Conservation (phyloP, 2,329 filamentous ascomycete genomes). For the Incumbomyces lentus region DNA sequence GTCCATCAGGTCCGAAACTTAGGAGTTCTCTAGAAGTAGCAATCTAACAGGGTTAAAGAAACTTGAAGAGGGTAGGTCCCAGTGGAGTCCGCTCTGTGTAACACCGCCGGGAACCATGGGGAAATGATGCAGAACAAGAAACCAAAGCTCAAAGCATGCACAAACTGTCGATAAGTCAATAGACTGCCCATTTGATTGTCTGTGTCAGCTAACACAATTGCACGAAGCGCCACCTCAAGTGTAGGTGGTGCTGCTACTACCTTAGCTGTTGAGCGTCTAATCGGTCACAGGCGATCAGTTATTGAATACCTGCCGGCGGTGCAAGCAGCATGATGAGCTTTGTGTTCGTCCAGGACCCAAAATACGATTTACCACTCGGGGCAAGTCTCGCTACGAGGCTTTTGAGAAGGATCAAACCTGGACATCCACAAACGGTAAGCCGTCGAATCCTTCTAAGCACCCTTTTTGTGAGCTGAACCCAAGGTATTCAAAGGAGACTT, state of each 20-base stretch:
- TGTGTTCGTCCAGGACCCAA: constrained; percentile 9
- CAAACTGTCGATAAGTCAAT: constrained; percentile 1
- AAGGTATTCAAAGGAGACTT: too few relatives aligned
- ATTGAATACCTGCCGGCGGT: constrained; percentile 7
- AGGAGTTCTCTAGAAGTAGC: too few relatives aligned
- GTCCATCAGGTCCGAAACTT: too few relatives aligned
- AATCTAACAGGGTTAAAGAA: too few relatives aligned
- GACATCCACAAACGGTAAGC: constrained; percentile 6
- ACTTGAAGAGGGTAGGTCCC: too few relatives aligned
- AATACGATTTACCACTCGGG: constrained; percentile 25
- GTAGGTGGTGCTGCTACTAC: neutral
- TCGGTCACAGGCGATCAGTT: constrained; percentile 8
- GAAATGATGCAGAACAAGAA: neutral
- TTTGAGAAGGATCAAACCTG: constrained; percentile 26
- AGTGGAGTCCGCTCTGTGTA: too few relatives aligned
- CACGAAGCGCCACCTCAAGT: constrained; percentile 13
- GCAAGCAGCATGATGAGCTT: constrained; percentile 9
- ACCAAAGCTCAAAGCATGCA: neutral
- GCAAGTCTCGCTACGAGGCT: constrained; percentile 24
- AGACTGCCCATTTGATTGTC: neutral
- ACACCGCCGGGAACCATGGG: neutral
- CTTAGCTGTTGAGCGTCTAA: neutral
- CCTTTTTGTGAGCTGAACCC: too few relatives aligned
- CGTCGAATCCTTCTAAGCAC: too few relatives aligned
- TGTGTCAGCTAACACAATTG: constrained; percentile 1